Percentiles rank a stretch among this genome's conserved stretches.
phyloP scores from a whole-genome alignment of 1,139 yeast species.

The Wickerhamiella infanticola region DNA sequence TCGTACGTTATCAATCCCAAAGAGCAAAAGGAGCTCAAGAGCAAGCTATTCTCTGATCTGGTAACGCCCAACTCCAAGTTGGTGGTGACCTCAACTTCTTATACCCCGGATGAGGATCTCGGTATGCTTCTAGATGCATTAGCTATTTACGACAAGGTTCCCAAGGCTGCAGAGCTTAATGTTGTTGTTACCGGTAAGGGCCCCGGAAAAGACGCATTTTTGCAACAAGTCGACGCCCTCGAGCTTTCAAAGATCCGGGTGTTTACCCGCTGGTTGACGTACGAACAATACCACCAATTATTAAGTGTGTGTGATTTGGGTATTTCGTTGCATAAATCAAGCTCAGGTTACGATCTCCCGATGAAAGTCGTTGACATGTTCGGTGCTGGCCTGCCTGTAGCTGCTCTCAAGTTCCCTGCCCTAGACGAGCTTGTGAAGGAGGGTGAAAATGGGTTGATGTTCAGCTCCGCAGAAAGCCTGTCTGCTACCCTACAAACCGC shows the following conservation, averaged over 20 bases:
- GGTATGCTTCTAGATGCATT: constrained; percentile 54
- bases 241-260: constrained; percentile 34
- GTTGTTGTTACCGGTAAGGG: constrained; percentile 91
- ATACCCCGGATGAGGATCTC: constrained; percentile 92
- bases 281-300: constrained; percentile 66
- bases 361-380: constrained; percentile 95
- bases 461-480: constrained; percentile 33
- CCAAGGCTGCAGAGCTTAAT: constrained; percentile 29
- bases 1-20: constrained; percentile 8
- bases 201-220: constrained; percentile 39
- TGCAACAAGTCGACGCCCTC: constrained; percentile 14
- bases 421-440: constrained; percentile 21
- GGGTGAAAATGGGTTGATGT: constrained; percentile 32
- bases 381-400: constrained; percentile 90
- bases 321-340: constrained; percentile 76
- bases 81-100: constrained; percentile 76
- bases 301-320: constrained; percentile 75
- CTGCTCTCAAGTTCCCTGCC: constrained; percentile 63
- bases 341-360: constrained; percentile 88
- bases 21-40: constrained; percentile 1
- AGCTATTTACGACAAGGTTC: constrained; percentile 35
- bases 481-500: constrained; percentile 33
- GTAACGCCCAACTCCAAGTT: constrained; percentile 21
- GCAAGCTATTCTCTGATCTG: constrained; percentile 17
- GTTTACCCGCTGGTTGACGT: constrained; percentile 58